Percentiles rank a stretch among this genome's conserved stretches.
phyloP scores from a whole-genome alignment of 345 rosid species.

The Salix koriyanagi region DNA sequence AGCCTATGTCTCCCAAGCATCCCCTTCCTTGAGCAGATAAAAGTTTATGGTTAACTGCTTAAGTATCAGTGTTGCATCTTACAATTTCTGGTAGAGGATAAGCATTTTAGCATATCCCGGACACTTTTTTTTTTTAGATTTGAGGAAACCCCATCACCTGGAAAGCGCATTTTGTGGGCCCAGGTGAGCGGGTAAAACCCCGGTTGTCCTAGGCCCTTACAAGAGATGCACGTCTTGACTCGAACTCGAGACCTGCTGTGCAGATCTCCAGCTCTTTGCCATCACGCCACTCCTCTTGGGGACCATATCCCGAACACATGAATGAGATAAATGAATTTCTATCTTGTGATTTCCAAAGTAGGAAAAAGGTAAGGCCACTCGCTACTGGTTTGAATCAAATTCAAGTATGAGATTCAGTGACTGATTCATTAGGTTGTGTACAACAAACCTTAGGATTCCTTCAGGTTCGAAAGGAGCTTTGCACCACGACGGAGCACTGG shows the following conservation, averaged over 20 bases:
- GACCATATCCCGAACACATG: neutral
- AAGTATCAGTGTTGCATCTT: neutral
- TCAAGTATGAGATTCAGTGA: neutral
- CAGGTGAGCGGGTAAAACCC: too few relatives aligned
- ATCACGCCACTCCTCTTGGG: too few relatives aligned
- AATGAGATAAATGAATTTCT: neutral
- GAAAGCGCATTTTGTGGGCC: too few relatives aligned
- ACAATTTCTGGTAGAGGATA: neutral
- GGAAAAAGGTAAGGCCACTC: neutral
- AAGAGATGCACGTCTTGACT: too few relatives aligned
- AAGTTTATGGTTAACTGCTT: neutral
- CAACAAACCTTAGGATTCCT: slow-evolving; percentile 66
- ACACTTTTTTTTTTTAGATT: neutral
- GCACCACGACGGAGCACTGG: slow-evolving; percentile 82
- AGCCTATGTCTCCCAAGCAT: neutral
- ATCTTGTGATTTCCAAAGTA: neutral
- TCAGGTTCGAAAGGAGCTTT: slow-evolving; percentile 92
- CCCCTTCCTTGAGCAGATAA: neutral
- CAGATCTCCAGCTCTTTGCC: too few relatives aligned
- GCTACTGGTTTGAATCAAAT: neutral
- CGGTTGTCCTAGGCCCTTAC: too few relatives aligned
- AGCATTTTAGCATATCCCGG: neutral
- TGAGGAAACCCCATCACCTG: too few relatives aligned
- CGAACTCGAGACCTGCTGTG: too few relatives aligned
- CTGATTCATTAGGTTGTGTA: neutral